Base-by-base conservation (phyloP, 108 stramenopile species). In the Fragilaria radians region DNA sequence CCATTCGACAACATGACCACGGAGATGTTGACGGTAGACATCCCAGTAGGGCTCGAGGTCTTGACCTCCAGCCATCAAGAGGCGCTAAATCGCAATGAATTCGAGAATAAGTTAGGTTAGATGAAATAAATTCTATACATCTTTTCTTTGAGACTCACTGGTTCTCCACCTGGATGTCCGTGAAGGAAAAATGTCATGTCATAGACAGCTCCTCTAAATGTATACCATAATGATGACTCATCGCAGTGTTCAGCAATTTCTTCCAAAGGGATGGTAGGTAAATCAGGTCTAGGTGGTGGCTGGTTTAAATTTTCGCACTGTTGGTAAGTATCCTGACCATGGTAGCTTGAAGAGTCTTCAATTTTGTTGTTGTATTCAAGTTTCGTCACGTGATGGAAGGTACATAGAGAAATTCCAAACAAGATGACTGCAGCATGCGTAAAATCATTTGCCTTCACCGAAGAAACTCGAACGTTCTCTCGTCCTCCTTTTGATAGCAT, bases 11-110 rank as follows among this genome's bases (percentile, higher is more conserved):
- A 77, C 67, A 34, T 77, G 76, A 1, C 70, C 70, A 18, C 76
- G 70, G 24, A 71, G 46, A 52, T 77, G 76, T 36, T 72, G 76
- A 23, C 52, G 58, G 48, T 84, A 92, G 5, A 88, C 54, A 31
- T 78, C 76, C 85, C 89, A 88, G 69, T 78, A 93, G 3, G 85
- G 83, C 52, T 88, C 91, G n/a, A 93, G 47, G 51, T 73, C 69
- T 52, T 74, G 71, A 1, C 93, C 93, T 2, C 83, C 85, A 17
- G 89, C 89, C 79, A 94, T 74, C 7, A 85, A 34, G 29, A 93
- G 78, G 57, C 85, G 81, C 65, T 66, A 26, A 2, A 21, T 17
- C 11, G 34, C 3, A 9, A 24, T 24, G 19, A 59, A 19, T 29
- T 3, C 5, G 52, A 62, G 2, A n/a, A 66, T 61, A 17, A 28